Evolutionary conservation across 2,329 filamentous ascomycete species (phyloP), one percentile per base, ranked within the genome.

Genomic region (Alternaria infectoria): DNA sequence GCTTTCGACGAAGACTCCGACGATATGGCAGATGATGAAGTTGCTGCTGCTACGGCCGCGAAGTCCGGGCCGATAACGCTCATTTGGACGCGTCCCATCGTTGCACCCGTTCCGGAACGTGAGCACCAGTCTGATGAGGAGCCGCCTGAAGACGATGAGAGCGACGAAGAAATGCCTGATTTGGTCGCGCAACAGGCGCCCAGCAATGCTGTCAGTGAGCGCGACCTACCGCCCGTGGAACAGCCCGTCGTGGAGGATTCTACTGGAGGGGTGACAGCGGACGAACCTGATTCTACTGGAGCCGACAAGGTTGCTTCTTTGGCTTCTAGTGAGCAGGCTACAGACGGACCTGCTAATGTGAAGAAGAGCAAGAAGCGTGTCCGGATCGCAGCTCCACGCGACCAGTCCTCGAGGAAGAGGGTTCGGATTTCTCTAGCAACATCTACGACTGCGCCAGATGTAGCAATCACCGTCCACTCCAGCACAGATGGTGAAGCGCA

Each of bases 341-440:
- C 19, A 19, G 46, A 52, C 5, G 11, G 40, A n/a, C 12, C 54
- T 23, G 32, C 19, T 49, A 9, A 30, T 44, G 40, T 25, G 12
- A 43, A 44, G 15, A 67, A 68, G 32, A 25, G 57, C 19, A 71
- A 57, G 46, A 75, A 76, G 50, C 72, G 72, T 30, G 69, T 71
- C 45, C 68, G 64, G 26, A 67, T 73, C 30, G 30, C 59, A 6
- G 67, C 70, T 23, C 64, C 69, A 15, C 19, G 17, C 9, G 46
- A 58, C 17, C 46, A 64, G 25, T 43, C 40, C 26, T 47, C 64
- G 6, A 65, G 45, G 30, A 76, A 76, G 47, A 70, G 59, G 49
- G 17, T 30, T 30, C 65, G 70, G 15, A 19, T 40, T 9, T 21
- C 21, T 11, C 45, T 11, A 55, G 23, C 11, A 28, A 26, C 13